A percentile compares a stretch with the other conserved stretches of the same genome.
These are phyloP conservation scores for Jacaranda mimosifolia DNA, from an alignment of 257 asterid species.

Conservation along the genomic window DNA sequence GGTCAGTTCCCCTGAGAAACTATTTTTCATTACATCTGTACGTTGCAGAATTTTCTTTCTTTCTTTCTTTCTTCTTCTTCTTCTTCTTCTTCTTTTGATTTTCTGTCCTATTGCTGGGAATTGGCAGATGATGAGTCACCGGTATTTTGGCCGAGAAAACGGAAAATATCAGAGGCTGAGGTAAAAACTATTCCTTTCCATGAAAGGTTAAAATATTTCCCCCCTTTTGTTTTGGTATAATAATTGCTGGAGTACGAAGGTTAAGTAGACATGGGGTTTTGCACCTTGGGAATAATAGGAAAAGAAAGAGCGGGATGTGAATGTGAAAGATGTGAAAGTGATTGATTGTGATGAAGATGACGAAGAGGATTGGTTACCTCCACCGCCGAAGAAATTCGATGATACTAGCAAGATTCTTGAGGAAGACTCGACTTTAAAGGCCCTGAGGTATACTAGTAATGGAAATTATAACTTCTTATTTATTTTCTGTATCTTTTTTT, in stretches of 20 bases:
- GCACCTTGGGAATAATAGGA: slow-evolving; percentile 50
- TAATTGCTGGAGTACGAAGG: slow-evolving; percentile 26
- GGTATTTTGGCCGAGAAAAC: slow-evolving; percentile 54
- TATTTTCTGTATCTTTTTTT: slow-evolving; percentile 1
- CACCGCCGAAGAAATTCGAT: slow-evolving; percentile 65
- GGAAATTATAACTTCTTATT: not conserved
- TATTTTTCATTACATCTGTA: not conserved
- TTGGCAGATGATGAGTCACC: slow-evolving; percentile 76
- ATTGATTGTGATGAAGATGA: slow-evolving; percentile 65
- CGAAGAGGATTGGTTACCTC: slow-evolving; percentile 93
- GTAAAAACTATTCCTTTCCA: slow-evolving; percentile 41
- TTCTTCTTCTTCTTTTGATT: not conserved
- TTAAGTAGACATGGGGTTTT: slow-evolving; percentile 22
- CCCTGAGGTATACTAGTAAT: slow-evolving; percentile 64
- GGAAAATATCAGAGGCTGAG: slow-evolving; percentile 48
- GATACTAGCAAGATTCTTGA: slow-evolving; percentile 29
- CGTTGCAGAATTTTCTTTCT: not conserved
- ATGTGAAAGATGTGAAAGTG: slow-evolving; percentile 44
- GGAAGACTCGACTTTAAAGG: slow-evolving; percentile 82
- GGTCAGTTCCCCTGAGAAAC: slow-evolving; percentile 51
- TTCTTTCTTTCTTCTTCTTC: not conserved
- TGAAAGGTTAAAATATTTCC: slow-evolving; percentile 1
- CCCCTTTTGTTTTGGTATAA: not conserved
- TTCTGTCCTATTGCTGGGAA: slow-evolving; percentile 27
- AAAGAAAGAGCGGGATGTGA: slow-evolving; percentile 46